Evolutionary conservation across 495 filamentous ascomycete species (phyloP).

Genomic region (Annulohypoxylon stygium): DNA sequence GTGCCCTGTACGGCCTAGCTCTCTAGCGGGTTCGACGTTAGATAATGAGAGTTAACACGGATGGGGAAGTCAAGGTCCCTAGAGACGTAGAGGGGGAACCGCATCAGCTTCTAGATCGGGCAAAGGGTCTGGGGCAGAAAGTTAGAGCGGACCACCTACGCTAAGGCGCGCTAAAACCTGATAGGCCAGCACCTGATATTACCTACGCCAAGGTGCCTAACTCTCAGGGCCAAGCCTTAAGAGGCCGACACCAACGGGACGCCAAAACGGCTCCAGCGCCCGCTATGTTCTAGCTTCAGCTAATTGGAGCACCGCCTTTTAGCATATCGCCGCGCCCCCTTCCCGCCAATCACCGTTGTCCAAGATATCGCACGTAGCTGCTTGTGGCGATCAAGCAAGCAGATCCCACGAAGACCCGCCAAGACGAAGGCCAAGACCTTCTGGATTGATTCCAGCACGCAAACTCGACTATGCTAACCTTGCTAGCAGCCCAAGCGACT

Average conservation of each 20-base stretch:
- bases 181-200: conserved; percentile 29
- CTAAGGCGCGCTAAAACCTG: conserved; percentile 6
- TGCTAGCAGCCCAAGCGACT: not conserved
- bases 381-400: conserved; percentile 23
- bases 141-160: not conserved
- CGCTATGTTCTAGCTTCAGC: not conserved
- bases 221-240: conserved; percentile 22
- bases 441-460: conserved; percentile 35
- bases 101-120: conserved; percentile 37
- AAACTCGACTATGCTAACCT: not conserved
- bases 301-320: conserved; percentile 25
- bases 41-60: conserved; percentile 19
- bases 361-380: conserved; percentile 30
- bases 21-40: not conserved
- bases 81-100: not conserved
- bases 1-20: conserved; percentile 24
- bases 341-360: conserved; percentile 36
- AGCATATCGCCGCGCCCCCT: conserved; percentile 10
- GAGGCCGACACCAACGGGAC: conserved; percentile 27
- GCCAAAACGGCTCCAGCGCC: conserved; percentile 14
- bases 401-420: not conserved
- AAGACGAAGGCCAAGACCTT: conserved; percentile 9
- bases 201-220: conserved; percentile 33
- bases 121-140: conserved; percentile 25
- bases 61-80: conserved; percentile 25